Base-by-base conservation (phyloP, 495 filamentous ascomycete genomes). In the Penicillium cinerascens region DNA sequence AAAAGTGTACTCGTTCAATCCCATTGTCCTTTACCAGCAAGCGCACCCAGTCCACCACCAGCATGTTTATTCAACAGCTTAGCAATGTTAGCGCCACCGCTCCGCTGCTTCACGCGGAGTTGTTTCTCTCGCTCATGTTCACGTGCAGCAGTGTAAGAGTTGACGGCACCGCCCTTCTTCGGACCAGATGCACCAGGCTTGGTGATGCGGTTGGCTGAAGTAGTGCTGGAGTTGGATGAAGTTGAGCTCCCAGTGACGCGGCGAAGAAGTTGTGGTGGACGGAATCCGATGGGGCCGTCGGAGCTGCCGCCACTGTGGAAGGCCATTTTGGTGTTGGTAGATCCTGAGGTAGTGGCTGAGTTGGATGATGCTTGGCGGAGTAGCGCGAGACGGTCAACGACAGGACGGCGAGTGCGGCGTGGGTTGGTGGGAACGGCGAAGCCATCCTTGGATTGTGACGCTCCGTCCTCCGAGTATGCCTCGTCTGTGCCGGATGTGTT, bases 331-430 rank as follows among this genome's bases (percentile, higher is more conserved):
- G 74, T 63, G 22, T 69, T 69, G 27, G 58, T 56, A 21, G 64
- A 61, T 51, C 65, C 58, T 38, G 78, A 78, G 5, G 69, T 66
- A n/a, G 73, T 69, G 37, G 78, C 66, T 11, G 79, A 74, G 55
- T 79, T 67, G 51, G 79, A 78, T 5, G 82, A 85, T 27, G 78
- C 72, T 58, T 78, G 76, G 44, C 88, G 87, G 58, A 89, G 87
- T 33, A 95, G 78, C 42, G 82, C 81, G 42, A 95, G 83, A 51
- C 92, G 89, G 70, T 97, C 90, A 47, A 97, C 82, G 49, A 92
- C 78, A 20, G 73, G 64, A 15, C 73, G 66, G 2, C 71, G 67
- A 2, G 77, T 81, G 50, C 82, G 79, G 39, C 79, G 78, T 11
- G 72, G 73, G 46, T 76, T 72, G 17, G 61, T 65, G 4, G 70